Evolutionary conservation across 2,329 filamentous ascomycete species (phyloP), one percentile per base, ranked within the genome.

Genomic region (Colletotrichum chlorophyti): DNA sequence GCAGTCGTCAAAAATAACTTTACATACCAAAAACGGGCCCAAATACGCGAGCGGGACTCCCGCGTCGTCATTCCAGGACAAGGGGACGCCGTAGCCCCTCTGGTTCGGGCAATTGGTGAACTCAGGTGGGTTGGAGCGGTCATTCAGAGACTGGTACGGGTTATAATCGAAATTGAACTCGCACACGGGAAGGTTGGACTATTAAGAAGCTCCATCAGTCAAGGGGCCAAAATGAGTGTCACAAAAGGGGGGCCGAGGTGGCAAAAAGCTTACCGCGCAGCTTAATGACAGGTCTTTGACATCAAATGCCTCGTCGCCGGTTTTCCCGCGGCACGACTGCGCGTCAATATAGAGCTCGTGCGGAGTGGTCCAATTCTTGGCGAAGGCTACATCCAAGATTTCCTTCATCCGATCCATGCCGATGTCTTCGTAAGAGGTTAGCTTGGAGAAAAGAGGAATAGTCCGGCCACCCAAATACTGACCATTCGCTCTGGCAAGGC

Each of bases 301-400:
- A 6, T 50, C 29, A 2, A 51, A 55, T 4, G 37, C 3, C 10
- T 42, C 53, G 17, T 27, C 6, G 15, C 29, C 27, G 8, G 42
- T 37, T 15, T 29, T 37, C 2, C 53, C 53, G 5, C 19, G 53
- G 15, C 53, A 55, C 14, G 15, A 12, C 35, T 55, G 53, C 1
- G 53, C 8, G 23, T 55, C 53, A 6, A 55, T 37, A 11, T 51
- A 55, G 12, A 55, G 46, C 15, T 55, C 53, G 3, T 26, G 14
- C 5, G 53, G 46, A 5, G 53, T 51, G 8, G 53, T 55, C 53
- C 53, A 55, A 37, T 55, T 55, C 23, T 55, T 55, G 8, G 35
- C 3, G 15, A 55, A 51, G 17, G 37, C 53, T 7, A 7, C 10
- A 19, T 23, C 29, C 12, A 55, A 14, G 6, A 55, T 51, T 1